A percentile compares a stretch with the other conserved stretches of the same genome.
These are phyloP conservation scores for Cynara cardunculus DNA, from an alignment of 129 eudicot species.

Conservation along the genomic window DNA sequence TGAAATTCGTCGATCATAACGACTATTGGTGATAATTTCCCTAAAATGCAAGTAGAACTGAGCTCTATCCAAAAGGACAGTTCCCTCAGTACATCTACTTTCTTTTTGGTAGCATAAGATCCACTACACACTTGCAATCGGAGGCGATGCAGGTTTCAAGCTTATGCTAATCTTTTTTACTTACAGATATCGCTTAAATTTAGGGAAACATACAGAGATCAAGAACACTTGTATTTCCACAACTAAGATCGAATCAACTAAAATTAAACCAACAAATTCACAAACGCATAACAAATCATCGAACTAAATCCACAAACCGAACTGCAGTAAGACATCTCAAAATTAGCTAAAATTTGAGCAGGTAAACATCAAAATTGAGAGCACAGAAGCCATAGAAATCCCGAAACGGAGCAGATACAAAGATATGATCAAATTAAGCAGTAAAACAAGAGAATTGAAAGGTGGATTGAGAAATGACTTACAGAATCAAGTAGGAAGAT, in stretches of 20 bases:
- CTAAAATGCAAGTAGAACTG: too few relatives aligned
- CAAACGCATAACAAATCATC: neutral
- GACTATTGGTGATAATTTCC: too few relatives aligned
- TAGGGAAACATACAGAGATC: conserved; percentile 14
- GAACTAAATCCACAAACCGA: neutral
- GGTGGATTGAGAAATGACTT: neutral
- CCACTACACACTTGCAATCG: neutral
- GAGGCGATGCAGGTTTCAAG: neutral
- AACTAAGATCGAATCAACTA: conserved; percentile 1
- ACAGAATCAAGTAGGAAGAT: neutral
- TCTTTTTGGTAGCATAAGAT: neutral
- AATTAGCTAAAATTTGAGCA: conserved; percentile 3
- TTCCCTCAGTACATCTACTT: neutral
- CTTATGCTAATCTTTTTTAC: neutral
- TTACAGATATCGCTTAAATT: conserved; percentile 7
- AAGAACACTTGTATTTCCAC: neutral
- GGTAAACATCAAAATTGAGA: neutral
- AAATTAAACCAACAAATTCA: neutral
- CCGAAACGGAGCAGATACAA: neutral
- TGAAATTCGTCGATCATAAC: too few relatives aligned
- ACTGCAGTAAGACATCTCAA: neutral
- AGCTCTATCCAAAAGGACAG: neutral
- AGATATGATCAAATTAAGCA: neutral
- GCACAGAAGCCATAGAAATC: neutral
- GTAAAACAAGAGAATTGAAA: neutral